Evolutionary conservation across 306 rosid species (phyloP).

Genomic region (Adenanthera pavonina): DNA sequence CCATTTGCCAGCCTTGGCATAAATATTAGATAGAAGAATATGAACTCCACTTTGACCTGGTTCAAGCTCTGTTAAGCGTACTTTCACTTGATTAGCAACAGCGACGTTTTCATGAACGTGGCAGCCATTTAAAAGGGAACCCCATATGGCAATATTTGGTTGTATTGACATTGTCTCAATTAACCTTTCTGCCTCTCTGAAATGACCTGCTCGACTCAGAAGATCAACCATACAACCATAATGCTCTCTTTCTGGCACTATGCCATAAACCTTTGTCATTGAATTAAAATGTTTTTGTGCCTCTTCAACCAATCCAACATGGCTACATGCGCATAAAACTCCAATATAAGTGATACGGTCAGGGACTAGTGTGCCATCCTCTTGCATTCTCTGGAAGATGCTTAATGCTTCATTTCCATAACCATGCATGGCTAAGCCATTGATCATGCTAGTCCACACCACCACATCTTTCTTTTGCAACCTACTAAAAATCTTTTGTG

Average conservation of each 20-base stretch:
- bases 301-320: slow-evolving; percentile 68
- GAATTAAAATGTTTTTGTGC: slow-evolving; percentile 59
- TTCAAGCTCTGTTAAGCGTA: slow-evolving; percentile 48
- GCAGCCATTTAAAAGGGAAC: slow-evolving; percentile 83
- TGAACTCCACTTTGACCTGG: slow-evolving; percentile 66
- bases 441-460: slow-evolving; percentile 79
- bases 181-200: slow-evolving; percentile 64
- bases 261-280: slow-evolving; percentile 56
- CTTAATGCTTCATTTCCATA: slow-evolving; percentile 65
- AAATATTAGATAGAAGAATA: slow-evolving; percentile 78
- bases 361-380: slow-evolving; percentile 56
- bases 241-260: slow-evolving; percentile 71
- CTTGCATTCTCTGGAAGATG: slow-evolving; percentile 68
- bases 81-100: slow-evolving; percentile 60
- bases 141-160: slow-evolving; percentile 65
- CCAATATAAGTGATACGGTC: slow-evolving; percentile 69
- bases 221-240: slow-evolving; percentile 85
- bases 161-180: slow-evolving; percentile 56
- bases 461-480: slow-evolving; percentile 68
- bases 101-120: slow-evolving; percentile 69
- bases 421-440: slow-evolving; percentile 70
- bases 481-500: slow-evolving; percentile 53
- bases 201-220: slow-evolving; percentile 72
- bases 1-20: slow-evolving; percentile 74
- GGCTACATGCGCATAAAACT: slow-evolving; percentile 76